These are phyloP conservation scores for Nitzschia putrida DNA, from an alignment of 108 stramenopile genomes.

Conservation along the genomic window DNA sequence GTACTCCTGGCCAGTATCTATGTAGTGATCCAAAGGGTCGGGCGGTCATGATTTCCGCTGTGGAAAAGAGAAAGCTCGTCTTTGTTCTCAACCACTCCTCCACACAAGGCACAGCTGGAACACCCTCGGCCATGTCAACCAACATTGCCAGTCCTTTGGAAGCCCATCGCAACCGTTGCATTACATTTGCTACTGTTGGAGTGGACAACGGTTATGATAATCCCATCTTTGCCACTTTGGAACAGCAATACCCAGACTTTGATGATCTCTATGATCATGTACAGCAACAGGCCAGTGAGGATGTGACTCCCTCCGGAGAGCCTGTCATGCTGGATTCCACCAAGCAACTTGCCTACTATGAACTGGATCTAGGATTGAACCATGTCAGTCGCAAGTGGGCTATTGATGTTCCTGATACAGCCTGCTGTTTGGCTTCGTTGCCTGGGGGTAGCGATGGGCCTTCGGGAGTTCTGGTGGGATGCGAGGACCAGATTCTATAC, in stretches of 20 bases:
- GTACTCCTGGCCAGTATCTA: conserved; percentile 95
- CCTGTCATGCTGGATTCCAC: conserved; percentile 5
- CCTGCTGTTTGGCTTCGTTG: conserved; percentile 86
- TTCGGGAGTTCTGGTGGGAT: conserved; percentile 92
- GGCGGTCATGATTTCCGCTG: conserved; percentile 81
- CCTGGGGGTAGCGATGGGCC: conserved; percentile 95
- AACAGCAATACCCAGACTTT: conserved; percentile 90
- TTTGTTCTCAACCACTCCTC: conserved; percentile 89
- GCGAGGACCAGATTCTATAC: conserved; percentile 93
- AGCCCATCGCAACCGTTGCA: conserved; percentile 88
- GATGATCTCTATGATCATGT: conserved; percentile 55
- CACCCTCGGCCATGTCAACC: conserved; percentile 23
- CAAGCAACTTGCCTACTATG: conserved; percentile 92
- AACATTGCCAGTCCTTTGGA: conserved; percentile 94
- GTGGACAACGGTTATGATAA: conserved; percentile 98
- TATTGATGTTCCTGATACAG: conserved; percentile 63
- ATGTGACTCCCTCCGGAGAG: not conserved
- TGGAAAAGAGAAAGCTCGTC: conserved; percentile 97
- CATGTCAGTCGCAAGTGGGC: conserved; percentile 95
- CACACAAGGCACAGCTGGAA: not conserved
- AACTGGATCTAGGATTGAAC: conserved; percentile 97
- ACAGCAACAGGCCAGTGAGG: conserved; percentile 15
- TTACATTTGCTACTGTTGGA: conserved; percentile 85
- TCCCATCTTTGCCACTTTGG: conserved; percentile 95
- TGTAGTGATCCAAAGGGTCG: conserved; percentile 94